These are phyloP conservation scores for Linnemannia hyalina DNA, from an alignment of 192 early-diverging fungal genomes.

Conservation along the genomic window DNA sequence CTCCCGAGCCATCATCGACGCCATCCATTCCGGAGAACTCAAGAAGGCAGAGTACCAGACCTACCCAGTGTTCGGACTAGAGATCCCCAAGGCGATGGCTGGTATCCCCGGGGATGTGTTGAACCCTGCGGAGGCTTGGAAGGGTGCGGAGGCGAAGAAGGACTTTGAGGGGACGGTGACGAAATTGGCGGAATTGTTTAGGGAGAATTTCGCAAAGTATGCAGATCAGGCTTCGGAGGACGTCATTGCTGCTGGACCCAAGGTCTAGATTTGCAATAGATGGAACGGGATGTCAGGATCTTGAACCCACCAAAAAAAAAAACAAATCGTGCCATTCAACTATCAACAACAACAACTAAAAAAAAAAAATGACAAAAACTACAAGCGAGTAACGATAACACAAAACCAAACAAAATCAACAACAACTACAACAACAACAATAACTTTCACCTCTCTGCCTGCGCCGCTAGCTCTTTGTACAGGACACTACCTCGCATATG, in stretches of 20 bases:
- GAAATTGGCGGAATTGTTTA: slow-evolving; percentile 88
- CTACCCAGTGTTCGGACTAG: slow-evolving; percentile 90
- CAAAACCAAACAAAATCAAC: slow-evolving; percentile 6
- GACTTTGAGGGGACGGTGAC: slow-evolving; percentile 69
- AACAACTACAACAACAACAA: background rate
- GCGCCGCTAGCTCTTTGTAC: background rate
- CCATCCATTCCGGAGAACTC: slow-evolving; percentile 95
- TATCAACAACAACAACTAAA: background rate
- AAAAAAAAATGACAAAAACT: background rate
- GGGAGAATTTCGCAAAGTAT: slow-evolving; percentile 92
- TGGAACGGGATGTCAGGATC: no score
- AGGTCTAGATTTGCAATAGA: slow-evolving; percentile 13
- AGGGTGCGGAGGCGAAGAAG: slow-evolving; percentile 76
- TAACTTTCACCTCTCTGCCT: no score
- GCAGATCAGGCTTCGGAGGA: slow-evolving; percentile 73
- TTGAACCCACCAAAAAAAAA: background rate
- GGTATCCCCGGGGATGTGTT: slow-evolving; percentile 90
- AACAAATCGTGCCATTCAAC: background rate
- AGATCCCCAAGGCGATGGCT: slow-evolving; percentile 83
- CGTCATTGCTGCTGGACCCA: slow-evolving; percentile 81
- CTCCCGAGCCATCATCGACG: slow-evolving; percentile 97
- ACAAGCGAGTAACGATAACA: background rate
- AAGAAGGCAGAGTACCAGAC: slow-evolving; percentile 83
- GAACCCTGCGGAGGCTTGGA: slow-evolving; percentile 90
- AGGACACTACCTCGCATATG: background rate